Percentiles rank a stretch among this genome's conserved stretches.
phyloP scores from a whole-genome alignment of 805 yeast species.

The Saturnispora halmiae region DNA sequence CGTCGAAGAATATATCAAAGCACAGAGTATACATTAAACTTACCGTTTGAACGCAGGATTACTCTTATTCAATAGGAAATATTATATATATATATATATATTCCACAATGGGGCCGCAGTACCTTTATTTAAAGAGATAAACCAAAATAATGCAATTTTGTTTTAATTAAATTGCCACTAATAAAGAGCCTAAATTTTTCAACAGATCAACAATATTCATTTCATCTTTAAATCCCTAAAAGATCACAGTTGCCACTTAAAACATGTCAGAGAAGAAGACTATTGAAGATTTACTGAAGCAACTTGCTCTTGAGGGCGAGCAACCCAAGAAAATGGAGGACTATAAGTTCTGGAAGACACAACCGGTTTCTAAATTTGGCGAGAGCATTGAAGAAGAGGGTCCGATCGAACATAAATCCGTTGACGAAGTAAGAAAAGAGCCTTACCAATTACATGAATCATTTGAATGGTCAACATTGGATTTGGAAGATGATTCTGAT shows the following conservation, averaged over 20 bases:
- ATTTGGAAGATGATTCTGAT: slow-evolving; percentile 44
- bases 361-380: slow-evolving; percentile 79
- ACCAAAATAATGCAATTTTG: no score
- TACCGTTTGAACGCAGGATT: neutral
- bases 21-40: slow-evolving; percentile 4
- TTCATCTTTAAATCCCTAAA: no score
- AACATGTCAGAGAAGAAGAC: slow-evolving; percentile 24
- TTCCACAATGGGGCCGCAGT: no score
- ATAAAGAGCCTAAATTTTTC: no score
- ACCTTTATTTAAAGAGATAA: no score
- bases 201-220: neutral
- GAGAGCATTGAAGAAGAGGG: slow-evolving; percentile 59
- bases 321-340: slow-evolving; percentile 69
- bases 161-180: no score
- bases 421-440: slow-evolving; percentile 58
- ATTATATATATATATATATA: no score
- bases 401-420: slow-evolving; percentile 68
- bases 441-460: slow-evolving; percentile 69
- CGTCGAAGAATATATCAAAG: slow-evolving; percentile 2
- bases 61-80: no score
- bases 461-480: slow-evolving; percentile 84
- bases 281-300: slow-evolving; percentile 52
- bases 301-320: slow-evolving; percentile 45
- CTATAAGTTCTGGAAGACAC: slow-evolving; percentile 96
- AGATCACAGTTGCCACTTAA: no score